phyloP scores from a whole-genome alignment of 2,329 filamentous ascomycete genomes.

The Daldinia sp. region DNA sequence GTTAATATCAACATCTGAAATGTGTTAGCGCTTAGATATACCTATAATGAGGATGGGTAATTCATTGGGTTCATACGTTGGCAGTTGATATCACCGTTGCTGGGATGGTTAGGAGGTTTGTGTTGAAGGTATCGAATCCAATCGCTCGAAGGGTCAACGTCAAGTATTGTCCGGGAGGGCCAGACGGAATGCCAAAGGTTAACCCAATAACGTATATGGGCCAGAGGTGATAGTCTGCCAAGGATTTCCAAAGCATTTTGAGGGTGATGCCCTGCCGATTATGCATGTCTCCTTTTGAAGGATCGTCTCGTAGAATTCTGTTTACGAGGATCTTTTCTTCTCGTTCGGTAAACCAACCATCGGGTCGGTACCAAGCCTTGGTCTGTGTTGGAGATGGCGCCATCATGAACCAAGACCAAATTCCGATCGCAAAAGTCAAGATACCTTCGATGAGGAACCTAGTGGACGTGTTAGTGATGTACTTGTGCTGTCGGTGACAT shows the following conservation, averaged over 20 bases:
- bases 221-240: conserved; percentile 66
- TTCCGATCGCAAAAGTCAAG: conserved; percentile 55
- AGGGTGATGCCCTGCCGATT: conserved; percentile 63
- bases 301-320: conserved; percentile 61
- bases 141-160: conserved; percentile 32
- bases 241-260: conserved; percentile 55
- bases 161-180: conserved; percentile 35
- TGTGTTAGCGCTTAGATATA: conserved; percentile 31
- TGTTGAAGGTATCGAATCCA: conserved; percentile 33
- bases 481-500: background rate
- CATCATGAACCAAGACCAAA: conserved; percentile 67
- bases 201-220: conserved; percentile 59
- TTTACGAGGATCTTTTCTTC: conserved; percentile 78
- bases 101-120: conserved; percentile 64
- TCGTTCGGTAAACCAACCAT: conserved; percentile 71
- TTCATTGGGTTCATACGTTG: background rate
- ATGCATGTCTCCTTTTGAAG: conserved; percentile 57
- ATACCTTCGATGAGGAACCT: conserved; percentile 51
- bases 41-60: background rate
- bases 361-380: conserved; percentile 65
- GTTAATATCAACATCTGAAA: conserved; percentile 54
- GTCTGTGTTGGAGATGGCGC: conserved; percentile 72
- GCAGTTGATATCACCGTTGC: conserved; percentile 49
- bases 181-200: conserved; percentile 41
- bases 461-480: background rate